phyloP scores from a whole-genome alignment of 306 rosid species.

The Neltuma alba region DNA sequence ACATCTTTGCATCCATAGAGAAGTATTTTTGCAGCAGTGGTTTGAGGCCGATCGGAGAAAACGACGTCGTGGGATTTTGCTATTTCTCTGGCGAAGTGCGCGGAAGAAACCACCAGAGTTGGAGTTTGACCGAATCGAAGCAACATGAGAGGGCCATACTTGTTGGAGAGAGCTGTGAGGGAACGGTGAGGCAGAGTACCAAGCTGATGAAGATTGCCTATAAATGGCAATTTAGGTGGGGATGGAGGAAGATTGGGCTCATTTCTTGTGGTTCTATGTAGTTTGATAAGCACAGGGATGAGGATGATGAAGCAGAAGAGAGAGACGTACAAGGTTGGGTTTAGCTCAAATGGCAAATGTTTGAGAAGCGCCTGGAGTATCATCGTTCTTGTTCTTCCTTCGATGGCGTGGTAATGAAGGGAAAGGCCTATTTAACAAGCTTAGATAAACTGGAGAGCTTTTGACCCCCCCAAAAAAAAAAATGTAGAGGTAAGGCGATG shows the following conservation, averaged over 20 bases:
- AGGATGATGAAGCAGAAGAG: neutral
- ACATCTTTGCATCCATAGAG: slow-evolving; percentile 21
- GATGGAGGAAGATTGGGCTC: slow-evolving; percentile 40
- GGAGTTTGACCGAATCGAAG: slow-evolving; percentile 35
- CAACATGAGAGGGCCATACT: slow-evolving; percentile 47
- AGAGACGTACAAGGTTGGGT: neutral
- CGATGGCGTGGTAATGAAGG: neutral
- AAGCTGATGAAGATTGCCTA: slow-evolving; percentile 53
- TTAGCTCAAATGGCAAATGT: neutral
- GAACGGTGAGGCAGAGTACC: slow-evolving; percentile 50
- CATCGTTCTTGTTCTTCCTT: neutral
- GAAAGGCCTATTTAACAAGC: no score
- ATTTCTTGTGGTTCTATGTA: neutral
- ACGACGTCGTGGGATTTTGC: slow-evolving; percentile 9
- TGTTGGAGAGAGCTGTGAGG: slow-evolving; percentile 32
- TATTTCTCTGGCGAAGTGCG: slow-evolving; percentile 14
- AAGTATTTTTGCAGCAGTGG: neutral
- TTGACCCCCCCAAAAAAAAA: no score
- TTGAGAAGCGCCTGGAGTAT: neutral
- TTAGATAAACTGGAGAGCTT: no score
- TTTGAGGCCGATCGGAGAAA: slow-evolving; percentile 5
- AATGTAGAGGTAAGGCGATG: no score
- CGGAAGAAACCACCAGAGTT: slow-evolving; percentile 26
- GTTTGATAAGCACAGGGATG: neutral
- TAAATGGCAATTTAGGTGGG: slow-evolving; percentile 44